phyloP scores from a whole-genome alignment of 345 rosid genomes.

The Rhodamnia rubescens region DNA sequence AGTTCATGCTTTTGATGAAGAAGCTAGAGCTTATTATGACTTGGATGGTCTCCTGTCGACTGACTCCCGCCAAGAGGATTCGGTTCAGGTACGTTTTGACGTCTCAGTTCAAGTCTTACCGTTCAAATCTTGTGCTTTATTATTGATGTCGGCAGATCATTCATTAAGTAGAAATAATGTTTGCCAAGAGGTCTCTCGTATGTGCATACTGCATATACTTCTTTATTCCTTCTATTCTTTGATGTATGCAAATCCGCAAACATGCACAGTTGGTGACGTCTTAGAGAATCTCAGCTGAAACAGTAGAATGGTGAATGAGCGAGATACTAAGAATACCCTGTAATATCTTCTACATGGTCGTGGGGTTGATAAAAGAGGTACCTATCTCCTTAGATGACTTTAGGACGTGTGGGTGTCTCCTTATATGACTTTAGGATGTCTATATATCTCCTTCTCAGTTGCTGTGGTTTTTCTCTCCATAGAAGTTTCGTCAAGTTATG shows the following conservation, averaged over 20 bases:
- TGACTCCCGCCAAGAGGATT: constrained; percentile 18
- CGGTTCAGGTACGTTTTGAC: constrained; percentile 25
- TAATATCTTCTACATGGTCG: background rate
- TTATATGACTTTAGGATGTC: background rate
- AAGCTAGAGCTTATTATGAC: constrained; percentile 77
- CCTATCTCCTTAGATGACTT: background rate
- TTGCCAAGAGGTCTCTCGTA: background rate
- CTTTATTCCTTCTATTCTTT: background rate
- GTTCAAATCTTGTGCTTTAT: background rate
- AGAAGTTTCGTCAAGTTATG: background rate
- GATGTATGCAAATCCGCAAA: background rate
- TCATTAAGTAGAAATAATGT: background rate
- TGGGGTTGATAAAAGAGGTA: background rate
- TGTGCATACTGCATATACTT: background rate
- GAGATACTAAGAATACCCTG: background rate
- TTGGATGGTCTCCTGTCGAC: constrained; percentile 60
- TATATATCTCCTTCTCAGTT: background rate
- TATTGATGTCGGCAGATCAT: background rate
- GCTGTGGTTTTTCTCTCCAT: background rate
- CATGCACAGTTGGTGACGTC: background rate
- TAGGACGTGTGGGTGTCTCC: background rate
- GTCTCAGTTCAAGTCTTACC: background rate
- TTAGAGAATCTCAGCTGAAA: background rate
- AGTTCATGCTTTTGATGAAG: constrained; percentile 90
- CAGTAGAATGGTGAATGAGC: background rate